Evolutionary conservation across 169 alveolate genomes (phyloP), one percentile per base, ranked within the genome.

Genomic region (Eimeria necatrix): DNA sequence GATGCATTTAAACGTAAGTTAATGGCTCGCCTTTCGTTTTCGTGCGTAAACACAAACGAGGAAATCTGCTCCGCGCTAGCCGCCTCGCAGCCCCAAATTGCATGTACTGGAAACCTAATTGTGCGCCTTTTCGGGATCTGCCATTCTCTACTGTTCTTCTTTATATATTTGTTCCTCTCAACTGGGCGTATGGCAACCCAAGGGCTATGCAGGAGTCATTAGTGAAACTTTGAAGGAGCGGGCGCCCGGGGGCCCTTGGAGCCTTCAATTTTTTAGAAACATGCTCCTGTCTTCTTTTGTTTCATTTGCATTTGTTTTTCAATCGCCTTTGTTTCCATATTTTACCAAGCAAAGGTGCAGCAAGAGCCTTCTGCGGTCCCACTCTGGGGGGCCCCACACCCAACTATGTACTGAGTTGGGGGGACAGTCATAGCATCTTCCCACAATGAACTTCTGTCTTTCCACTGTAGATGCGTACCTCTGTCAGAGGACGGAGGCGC

Each of bases 371-470:
- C 61, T 4, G 89, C 89, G 52, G 32, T 12, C 68, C 48, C 64
- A 78, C 88, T 61, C 70, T 53, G 73, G 52, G 52, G 70, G 89
- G 89, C 70, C 89, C 89, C 73, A 51, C 89, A 24, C 89, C 70
- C 51, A 53, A 22, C 70, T 52, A 51, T 52, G 51, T 46, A 18
- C 52, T 3, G 41, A 32, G 41, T 32, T 22, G 48, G 89, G 89
- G 68, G 89, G 89, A 61, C 73, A 14, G 70, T 20, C n/a, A 46
- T 24, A 20, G 89, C 89, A 18, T 61, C 7, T 5, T 20, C 22
- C 26, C 89, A 53, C 89, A 80, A 80, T 80, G 89, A 80, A 80
- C 53, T 80, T 80, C 71, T 22, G 89, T 18, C 89, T 80, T 53
- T 60, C 89, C 51, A 80, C 73, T 2, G 52, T 80, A 80, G 89